Percentiles rank a stretch among this genome's conserved stretches.
These are phyloP conservation scores for Thalassiosira profunda DNA, from an alignment of 108 stramenopile species.

Conservation along the genomic window DNA sequence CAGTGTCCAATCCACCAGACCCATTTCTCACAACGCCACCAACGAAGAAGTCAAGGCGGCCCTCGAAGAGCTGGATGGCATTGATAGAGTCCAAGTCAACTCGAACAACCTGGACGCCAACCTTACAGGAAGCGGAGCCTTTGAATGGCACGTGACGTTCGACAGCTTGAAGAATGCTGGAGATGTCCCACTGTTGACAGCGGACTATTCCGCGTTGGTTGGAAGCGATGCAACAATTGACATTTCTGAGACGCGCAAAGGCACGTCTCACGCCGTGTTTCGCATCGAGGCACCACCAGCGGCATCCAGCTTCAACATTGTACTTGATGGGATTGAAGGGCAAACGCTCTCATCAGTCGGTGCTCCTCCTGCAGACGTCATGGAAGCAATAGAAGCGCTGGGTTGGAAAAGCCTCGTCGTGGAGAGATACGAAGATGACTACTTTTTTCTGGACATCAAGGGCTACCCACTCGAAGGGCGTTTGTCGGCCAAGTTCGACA, in stretches of 20 bases:
- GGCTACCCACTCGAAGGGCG: conserved; percentile 12
- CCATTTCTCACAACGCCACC: conserved; percentile 30
- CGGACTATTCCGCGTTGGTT: conserved; percentile 17
- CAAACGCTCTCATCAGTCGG: not conserved
- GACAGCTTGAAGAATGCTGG: conserved; percentile 47
- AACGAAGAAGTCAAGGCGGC: conserved; percentile 34
- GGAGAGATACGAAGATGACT: conserved; percentile 4
- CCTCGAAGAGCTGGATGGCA: conserved; percentile 23
- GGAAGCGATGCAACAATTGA: conserved; percentile 42
- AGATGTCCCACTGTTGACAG: conserved; percentile 38
- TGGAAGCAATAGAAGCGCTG: not conserved
- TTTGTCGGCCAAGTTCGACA: not conserved
- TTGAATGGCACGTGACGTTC: conserved; percentile 54
- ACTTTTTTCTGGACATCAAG: conserved; percentile 21
- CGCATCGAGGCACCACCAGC: conserved; percentile 5
- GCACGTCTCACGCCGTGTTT: conserved; percentile 21
- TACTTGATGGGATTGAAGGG: conserved; percentile 16
- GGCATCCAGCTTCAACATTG: conserved; percentile 7
- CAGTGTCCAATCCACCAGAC: conserved; percentile 15
- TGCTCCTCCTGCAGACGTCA: conserved; percentile 1
- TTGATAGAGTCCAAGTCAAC: conserved; percentile 26
- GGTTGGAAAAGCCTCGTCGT: conserved; percentile 12
- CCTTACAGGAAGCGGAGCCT: conserved; percentile 27
- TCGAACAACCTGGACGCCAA: conserved; percentile 21
- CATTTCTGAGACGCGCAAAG: conserved; percentile 33